Base-by-base conservation (phyloP, 345 rosid species). In the Euphorbia peplus region DNA sequence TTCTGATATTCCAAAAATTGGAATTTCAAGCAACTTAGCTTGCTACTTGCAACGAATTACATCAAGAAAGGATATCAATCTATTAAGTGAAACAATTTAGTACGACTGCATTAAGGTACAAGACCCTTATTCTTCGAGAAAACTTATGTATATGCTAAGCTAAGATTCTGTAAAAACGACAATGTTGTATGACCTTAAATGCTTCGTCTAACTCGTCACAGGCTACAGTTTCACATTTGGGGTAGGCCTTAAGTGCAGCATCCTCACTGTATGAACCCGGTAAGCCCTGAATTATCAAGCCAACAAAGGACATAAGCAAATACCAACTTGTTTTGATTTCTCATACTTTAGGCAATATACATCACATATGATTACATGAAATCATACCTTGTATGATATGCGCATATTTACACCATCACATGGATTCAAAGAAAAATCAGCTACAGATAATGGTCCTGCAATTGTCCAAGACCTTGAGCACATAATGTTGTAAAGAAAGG, bases 241-340 rank as follows among this genome's bases (percentile, higher is more conserved):
- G 87, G 73, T 86, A 86, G 54, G 88, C 88, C 70, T 86, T 86
- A n/a, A 79, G 80, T 15, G 88, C 90, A 44, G 90, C 90, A 24
- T 80, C 88, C 75, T 86, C 90, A 32, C 76, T 79, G 71, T 52
- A 84, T 13, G 90, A 80, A 59, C 88, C 90, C 11, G 81, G 75
- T 25, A 70, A 24, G n/a, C 90, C 90, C 88, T 86, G 79, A 64
- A 73, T 3, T 32, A 53, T 55, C 2, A 50, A 68, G 51, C n/a
- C 39, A 71, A 51, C 59, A 28, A 41, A 53, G 26, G 18, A 30
- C 44, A 30, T 24, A 64, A 67, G 29, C 52, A 15, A 3, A 29
- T 52, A 71, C 42, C 16, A 42, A 18, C 28, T 71, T 22, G 25
- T 51, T 60, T 60, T n/a, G 9, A 57, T 68, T 46, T 39, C 67